Percentiles rank a stretch among this genome's conserved stretches.
Evolutionary conservation across 2,329 filamentous ascomycete species (phyloP).

Genomic region (Sodiomyces alkalinus): DNA sequence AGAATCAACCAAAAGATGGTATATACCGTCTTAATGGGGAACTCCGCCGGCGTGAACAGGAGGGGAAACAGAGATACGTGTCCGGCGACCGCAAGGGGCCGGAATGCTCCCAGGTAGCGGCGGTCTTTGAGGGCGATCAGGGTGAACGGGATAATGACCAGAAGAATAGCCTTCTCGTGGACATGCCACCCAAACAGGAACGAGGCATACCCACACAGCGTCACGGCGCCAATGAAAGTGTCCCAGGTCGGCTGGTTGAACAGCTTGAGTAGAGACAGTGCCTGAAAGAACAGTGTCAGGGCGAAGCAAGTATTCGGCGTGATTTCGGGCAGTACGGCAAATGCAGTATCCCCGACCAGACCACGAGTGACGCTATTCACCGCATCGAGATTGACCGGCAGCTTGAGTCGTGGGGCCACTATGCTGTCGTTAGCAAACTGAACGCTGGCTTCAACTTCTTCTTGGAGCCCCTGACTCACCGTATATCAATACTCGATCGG

Average conservation of each 20-base stretch:
- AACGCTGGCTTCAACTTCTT: too few relatives aligned
- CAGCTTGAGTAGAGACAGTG: constrained; percentile 65
- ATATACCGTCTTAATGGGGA: constrained; percentile 86
- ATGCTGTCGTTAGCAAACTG: constrained; percentile 15
- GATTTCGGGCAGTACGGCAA: constrained; percentile 83
- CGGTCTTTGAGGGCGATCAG: constrained; percentile 81
- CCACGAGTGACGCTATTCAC: constrained; percentile 83
- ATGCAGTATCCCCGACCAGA: constrained; percentile 82
- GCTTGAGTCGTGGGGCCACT: constrained; percentile 71
- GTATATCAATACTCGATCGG: constrained; percentile 68
- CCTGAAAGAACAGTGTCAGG: constrained; percentile 70
- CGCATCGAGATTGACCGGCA: constrained; percentile 58
- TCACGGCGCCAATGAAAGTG: constrained; percentile 75
- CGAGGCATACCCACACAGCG: constrained; percentile 86
- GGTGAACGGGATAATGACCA: constrained; percentile 91
- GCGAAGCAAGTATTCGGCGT: constrained; percentile 66
- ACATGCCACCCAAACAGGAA: constrained; percentile 99
- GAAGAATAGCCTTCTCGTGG: constrained; percentile 89
- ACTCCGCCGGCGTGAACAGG: constrained; percentile 82
- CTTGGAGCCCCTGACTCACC: too few relatives aligned
- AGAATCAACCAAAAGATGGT: constrained; percentile 82
- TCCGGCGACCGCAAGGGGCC: constrained; percentile 79
- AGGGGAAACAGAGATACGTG: constrained; percentile 93
- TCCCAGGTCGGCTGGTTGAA: constrained; percentile 74
- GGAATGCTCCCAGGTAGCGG: constrained; percentile 80